These are phyloP conservation scores for Eutrema heterophyllum DNA, from an alignment of 345 rosid genomes.

Conservation along the genomic window DNA sequence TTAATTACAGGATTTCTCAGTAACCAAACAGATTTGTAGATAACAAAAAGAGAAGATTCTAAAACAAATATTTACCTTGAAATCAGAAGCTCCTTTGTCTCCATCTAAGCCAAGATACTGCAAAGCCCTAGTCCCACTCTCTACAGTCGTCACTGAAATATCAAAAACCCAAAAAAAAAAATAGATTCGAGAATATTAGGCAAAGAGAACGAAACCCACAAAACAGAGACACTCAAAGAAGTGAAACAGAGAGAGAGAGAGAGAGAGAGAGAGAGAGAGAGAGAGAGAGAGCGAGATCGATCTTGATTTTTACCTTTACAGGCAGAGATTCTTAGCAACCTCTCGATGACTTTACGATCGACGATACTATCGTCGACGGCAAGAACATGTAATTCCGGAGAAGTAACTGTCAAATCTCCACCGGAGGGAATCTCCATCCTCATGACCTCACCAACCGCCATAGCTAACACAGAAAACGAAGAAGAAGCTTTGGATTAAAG, in stretches of 20 bases:
- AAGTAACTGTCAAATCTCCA: conserved; percentile 24
- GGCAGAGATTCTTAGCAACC: conserved; percentile 67
- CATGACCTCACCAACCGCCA: conserved; percentile 44
- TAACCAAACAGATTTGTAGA: conserved; percentile 10
- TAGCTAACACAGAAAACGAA: neutral
- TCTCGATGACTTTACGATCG: conserved; percentile 75
- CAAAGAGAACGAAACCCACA: neutral
- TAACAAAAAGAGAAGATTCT: neutral
- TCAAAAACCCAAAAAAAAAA: neutral
- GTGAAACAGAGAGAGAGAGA: neutral
- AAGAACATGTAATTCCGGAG: conserved; percentile 85
- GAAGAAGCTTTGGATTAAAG: conserved; percentile 12
- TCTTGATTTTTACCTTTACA: conserved; percentile 54
- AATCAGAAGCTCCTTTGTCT: conserved; percentile 44
- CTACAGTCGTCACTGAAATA: conserved; percentile 66
- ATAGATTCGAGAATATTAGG: neutral
- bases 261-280: neutral
- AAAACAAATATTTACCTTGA: conserved; percentile 38
- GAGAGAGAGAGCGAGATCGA: too few species aligned
- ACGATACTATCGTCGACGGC: conserved; percentile 90
- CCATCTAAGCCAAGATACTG: conserved; percentile 85
- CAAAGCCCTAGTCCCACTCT: conserved; percentile 70
- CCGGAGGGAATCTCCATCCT: conserved; percentile 25
- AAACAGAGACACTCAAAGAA: neutral
- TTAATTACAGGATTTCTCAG: conserved; percentile 13